Evolutionary conservation across 2,329 filamentous ascomycete species (phyloP).

Genomic region (Pyrenochaeta sp.): DNA sequence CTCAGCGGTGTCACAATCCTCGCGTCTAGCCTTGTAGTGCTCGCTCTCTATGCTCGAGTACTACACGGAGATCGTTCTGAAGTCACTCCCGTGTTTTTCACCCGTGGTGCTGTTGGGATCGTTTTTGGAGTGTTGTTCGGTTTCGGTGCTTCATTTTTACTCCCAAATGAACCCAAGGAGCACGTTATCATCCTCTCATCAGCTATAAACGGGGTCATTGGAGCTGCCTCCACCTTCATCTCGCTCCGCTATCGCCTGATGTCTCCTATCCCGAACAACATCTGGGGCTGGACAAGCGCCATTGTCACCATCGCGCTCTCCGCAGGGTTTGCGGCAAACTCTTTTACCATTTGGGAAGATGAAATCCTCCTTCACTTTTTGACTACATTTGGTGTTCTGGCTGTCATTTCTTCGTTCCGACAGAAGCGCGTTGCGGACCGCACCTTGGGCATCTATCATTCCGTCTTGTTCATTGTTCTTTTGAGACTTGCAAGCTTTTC

Average conservation of each 20-base stretch:
- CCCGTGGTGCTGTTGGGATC: slow-evolving; percentile 60
- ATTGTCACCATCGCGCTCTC: slow-evolving; percentile 86
- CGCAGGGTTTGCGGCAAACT: slow-evolving; percentile 95
- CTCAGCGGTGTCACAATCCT: slow-evolving; percentile 77
- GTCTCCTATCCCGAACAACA: slow-evolving; percentile 71
- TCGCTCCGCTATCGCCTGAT: slow-evolving; percentile 53
- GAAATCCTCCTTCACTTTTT: slow-evolving; percentile 93
- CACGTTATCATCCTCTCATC: slow-evolving; percentile 53
- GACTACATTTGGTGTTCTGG: slow-evolving; percentile 82
- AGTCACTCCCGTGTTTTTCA: slow-evolving; percentile 62
- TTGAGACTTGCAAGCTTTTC: slow-evolving; percentile 85
- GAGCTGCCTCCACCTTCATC: slow-evolving; percentile 53
- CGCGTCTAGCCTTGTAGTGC: slow-evolving; percentile 69
- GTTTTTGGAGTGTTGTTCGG: slow-evolving; percentile 52
- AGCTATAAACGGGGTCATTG: slow-evolving; percentile 50
- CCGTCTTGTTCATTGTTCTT: slow-evolving; percentile 80
- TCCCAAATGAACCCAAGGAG: slow-evolving; percentile 50
- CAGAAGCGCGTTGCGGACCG: slow-evolving; percentile 73
- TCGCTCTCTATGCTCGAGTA: slow-evolving; percentile 76
- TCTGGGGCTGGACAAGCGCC: slow-evolving; percentile 89
- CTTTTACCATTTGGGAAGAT: slow-evolving; percentile 99
- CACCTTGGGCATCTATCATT: slow-evolving; percentile 83
- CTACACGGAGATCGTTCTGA: slow-evolving; percentile 63
- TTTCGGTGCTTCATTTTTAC: slow-evolving; percentile 55
- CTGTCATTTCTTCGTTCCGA: slow-evolving; percentile 77